These are phyloP conservation scores for Telfairia occidentalis DNA, from an alignment of 331 rosid species.

Conservation along the genomic window DNA sequence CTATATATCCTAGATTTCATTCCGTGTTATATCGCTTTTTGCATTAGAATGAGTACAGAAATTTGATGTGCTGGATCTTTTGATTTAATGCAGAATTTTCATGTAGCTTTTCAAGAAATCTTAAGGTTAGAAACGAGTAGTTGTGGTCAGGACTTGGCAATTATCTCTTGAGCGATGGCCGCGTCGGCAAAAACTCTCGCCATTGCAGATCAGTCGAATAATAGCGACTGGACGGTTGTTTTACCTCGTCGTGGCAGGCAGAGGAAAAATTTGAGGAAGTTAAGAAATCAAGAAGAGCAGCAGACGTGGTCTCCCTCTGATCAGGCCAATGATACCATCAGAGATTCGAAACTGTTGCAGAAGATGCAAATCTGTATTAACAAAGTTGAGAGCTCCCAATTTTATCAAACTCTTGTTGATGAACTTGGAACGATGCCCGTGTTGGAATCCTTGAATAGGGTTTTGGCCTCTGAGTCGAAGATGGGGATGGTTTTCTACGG, in stretches of 20 bases:
- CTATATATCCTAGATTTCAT: neutral
- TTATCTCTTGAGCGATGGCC: constrained; percentile 27
- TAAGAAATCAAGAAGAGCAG: constrained; percentile 24
- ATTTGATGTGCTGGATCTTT: neutral
- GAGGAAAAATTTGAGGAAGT: constrained; percentile 21
- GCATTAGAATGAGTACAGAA: neutral
- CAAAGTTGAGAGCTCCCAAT: constrained; percentile 42
- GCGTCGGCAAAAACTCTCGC: constrained; percentile 41
- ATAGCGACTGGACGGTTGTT: constrained; percentile 65
- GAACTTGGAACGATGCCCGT: constrained; percentile 36
- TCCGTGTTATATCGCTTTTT: neutral
- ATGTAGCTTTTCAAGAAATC: neutral
- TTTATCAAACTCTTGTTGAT: constrained; percentile 38
- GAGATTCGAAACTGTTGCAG: constrained; percentile 43
- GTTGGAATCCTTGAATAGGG: constrained; percentile 25
- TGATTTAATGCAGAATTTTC: neutral
- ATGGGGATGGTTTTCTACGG: constrained; percentile 79
- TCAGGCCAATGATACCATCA: constrained; percentile 24
- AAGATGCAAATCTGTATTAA: constrained; percentile 41
- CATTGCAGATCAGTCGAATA: constrained; percentile 7
- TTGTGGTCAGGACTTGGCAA: neutral
- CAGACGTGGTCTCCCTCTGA: constrained; percentile 62
- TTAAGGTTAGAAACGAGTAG: neutral
- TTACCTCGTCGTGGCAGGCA: constrained; percentile 47
- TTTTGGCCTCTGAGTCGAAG: constrained; percentile 32